Evolutionary conservation across 2,329 filamentous ascomycete species (phyloP).

Genomic region (Epichloe sylvatica): DNA sequence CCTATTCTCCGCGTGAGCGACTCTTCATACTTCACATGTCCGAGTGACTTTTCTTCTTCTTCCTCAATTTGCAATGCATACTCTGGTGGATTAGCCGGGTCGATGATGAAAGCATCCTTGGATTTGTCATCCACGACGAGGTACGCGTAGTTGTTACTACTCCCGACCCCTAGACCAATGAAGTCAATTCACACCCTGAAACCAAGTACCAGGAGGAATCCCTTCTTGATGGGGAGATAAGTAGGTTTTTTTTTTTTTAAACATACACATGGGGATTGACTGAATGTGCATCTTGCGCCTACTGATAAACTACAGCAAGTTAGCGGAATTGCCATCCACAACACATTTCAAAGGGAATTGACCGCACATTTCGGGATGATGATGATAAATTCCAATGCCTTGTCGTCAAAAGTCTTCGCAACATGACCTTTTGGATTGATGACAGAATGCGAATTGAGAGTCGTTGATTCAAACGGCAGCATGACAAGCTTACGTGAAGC

Average conservation of each 20-base stretch:
- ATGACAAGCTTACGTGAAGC: neutral
- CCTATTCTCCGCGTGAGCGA: conserved; percentile 21
- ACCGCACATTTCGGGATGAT: neutral
- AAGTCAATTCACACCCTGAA: neutral
- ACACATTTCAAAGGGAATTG: neutral
- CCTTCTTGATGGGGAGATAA: neutral
- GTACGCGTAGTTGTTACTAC: conserved; percentile 73
- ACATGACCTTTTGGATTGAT: neutral
- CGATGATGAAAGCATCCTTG: conserved; percentile 64
- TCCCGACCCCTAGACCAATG: conserved; percentile 52
- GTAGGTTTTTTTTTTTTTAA: neutral
- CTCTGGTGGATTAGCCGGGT: conserved; percentile 69
- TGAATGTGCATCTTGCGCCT: conserved; percentile 59
- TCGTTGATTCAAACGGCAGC: neutral
- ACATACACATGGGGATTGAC: conserved; percentile 77
- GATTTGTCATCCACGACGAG: conserved; percentile 66
- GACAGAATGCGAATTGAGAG: neutral
- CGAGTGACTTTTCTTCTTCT: neutral
- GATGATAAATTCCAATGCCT: neutral
- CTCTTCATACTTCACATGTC: neutral
- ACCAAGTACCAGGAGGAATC: neutral
- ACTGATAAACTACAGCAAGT: conserved; percentile 1
- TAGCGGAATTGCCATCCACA: neutral
- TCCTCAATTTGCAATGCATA: conserved; percentile 25
- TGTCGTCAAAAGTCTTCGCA: neutral